Percentiles rank a stretch among this genome's conserved stretches.
Conservation (phyloP, 2,329 filamentous ascomycete species). For the Acephala macrosclerotiorum region DNA sequence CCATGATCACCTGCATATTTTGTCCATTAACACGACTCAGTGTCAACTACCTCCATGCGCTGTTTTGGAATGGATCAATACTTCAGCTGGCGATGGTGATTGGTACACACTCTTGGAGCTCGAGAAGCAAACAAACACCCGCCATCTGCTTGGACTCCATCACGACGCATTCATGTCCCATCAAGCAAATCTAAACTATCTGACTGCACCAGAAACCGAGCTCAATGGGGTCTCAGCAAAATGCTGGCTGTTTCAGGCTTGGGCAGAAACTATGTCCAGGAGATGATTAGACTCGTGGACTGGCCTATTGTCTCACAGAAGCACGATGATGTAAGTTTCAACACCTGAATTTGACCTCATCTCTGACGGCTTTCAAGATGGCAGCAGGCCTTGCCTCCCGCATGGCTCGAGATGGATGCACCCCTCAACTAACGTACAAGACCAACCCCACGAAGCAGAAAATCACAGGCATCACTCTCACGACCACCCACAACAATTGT, state of each 20-base stretch:
- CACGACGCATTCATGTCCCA: conserved; percentile 55
- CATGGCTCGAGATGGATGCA: conserved; percentile 37
- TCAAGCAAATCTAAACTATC: conserved; percentile 65
- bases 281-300: conserved; percentile 48
- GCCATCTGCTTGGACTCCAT: conserved; percentile 61
- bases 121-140: conserved; percentile 60
- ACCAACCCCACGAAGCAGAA: conserved; percentile 28
- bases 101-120: conserved; percentile 59
- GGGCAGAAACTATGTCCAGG: conserved; percentile 41
- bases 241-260: conserved; percentile 40
- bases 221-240: conserved; percentile 39
- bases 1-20: conserved; percentile 37
- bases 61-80: conserved; percentile 65
- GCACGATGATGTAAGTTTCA: conserved; percentile 56
- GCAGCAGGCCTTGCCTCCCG: conserved; percentile 57
- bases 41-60: conserved; percentile 65
- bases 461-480: conserved; percentile 47
- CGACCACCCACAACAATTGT: conserved; percentile 47
- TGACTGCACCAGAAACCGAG: conserved; percentile 47
- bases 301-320: conserved; percentile 64
- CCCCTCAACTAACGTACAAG: conserved; percentile 34
- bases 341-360: no score
- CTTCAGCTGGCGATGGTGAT: conserved; percentile 60
- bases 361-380: conserved; percentile 4
- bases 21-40: conserved; percentile 37